Evolutionary conservation across 2,329 filamentous ascomycete genomes (phyloP).

Genomic region (Byssothecium circinans): DNA sequence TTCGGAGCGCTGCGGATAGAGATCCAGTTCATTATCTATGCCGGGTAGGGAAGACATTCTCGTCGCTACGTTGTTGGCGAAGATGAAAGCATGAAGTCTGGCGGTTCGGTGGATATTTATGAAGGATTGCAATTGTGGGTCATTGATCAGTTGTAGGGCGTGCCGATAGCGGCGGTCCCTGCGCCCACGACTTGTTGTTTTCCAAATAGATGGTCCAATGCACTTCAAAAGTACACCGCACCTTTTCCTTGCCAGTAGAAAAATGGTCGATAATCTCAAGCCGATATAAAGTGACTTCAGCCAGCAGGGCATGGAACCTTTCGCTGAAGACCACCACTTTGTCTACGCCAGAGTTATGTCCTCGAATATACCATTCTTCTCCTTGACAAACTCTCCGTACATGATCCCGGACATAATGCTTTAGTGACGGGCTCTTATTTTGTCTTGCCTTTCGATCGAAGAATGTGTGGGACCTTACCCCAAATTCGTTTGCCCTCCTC

Average conservation of each 20-base stretch:
- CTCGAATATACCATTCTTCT: neutral
- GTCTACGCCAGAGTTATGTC: neutral
- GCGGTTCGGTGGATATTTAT: neutral
- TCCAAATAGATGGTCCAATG: too few relatives aligned
- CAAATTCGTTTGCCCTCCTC: too few relatives aligned
- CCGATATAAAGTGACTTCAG: slow-evolving; percentile 1
- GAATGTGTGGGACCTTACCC: too few relatives aligned
- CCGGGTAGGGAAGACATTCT: slow-evolving; percentile 21
- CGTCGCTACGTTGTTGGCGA: neutral
- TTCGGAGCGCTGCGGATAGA: slow-evolving; percentile 14
- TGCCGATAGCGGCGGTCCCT: slow-evolving; percentile 11
- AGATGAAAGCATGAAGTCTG: neutral
- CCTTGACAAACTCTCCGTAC: neutral
- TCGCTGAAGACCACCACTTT: too few relatives aligned
- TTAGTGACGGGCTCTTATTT: too few relatives aligned
- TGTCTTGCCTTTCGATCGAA: too few relatives aligned
- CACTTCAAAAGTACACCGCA: too few relatives aligned
- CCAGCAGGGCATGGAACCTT: too few relatives aligned
- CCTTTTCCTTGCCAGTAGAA: too few relatives aligned
- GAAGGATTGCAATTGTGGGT: neutral
- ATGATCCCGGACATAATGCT: neutral
- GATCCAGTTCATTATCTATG: slow-evolving; percentile 16
- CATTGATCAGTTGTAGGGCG: slow-evolving; percentile 23
- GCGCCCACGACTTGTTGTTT: too few relatives aligned
- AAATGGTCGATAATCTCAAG: neutral